Evolutionary conservation across 2,329 filamentous ascomycete genomes (phyloP), one percentile per base, ranked within the genome.

Genomic region (Fusarium sp.): DNA sequence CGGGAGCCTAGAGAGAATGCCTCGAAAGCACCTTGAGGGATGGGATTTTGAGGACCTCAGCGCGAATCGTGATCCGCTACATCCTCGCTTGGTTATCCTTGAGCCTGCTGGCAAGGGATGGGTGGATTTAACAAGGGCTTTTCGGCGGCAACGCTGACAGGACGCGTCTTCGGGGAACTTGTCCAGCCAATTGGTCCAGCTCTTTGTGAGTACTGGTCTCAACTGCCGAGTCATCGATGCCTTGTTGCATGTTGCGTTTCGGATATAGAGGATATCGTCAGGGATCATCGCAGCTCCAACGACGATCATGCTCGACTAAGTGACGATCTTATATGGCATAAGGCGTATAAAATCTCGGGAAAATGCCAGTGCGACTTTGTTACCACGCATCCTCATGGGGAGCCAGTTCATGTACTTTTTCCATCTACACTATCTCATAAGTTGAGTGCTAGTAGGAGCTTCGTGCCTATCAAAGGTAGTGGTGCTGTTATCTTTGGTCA

Each of bases 121-220:
- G 53, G 53, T 38, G 6, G 42, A 49, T 1, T 28, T 63, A 0
- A 21, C 5, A 0, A 60, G n/a, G 4, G 19, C 5, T 3, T 1
- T 30, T 0, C 3, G 13, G 33, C n/a, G 0, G 21, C 60, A 1
- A 42, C 35, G 0, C 0, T 49, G 0, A 2, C 18, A 1, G 53
- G 53, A 1, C 1, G 13, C 2, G 53, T 42, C 1, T 63, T 63
- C 3, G 53, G 42, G 0, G 42, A 42, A 3, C n/a, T 61, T 7
- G 2, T 61, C 1, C 23, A n/a, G 2, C 37, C 59, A 0, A 0
- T 1, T 4, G 30, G 16, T 1, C 5, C 19, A 13, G 1, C 5
- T 1, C 15, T n/a, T 4, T 54, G 35, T 10, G 23, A 23, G 0
- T 18, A n/a, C 5, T 56, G 52, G 52, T 6, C 15, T 9, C 28